Conservation (phyloP, 176 grass and related monocot species). For the Coix lacrymajobi region DNA sequence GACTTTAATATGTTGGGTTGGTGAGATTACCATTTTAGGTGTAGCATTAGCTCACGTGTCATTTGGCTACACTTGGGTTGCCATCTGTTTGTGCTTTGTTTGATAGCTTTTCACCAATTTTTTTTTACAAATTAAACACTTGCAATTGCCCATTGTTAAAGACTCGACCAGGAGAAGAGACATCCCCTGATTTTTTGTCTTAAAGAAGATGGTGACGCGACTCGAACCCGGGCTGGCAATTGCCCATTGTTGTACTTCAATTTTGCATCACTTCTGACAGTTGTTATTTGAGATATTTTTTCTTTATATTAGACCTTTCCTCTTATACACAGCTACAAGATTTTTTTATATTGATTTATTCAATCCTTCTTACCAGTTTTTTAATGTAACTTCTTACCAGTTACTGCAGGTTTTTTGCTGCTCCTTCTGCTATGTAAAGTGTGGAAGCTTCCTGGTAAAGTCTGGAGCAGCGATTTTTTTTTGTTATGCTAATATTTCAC, state of each 20-base stretch:
- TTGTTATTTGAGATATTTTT: slow-evolving; percentile 9
- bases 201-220: no score
- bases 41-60: background rate
- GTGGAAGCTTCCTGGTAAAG: slow-evolving; percentile 83
- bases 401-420: slow-evolving; percentile 84
- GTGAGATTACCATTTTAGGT: background rate
- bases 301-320: background rate
- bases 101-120: background rate
- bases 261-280: slow-evolving; percentile 3
- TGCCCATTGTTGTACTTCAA: background rate
- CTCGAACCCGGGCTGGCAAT: no score
- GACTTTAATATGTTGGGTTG: no score
- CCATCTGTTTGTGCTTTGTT: slow-evolving; percentile 4
- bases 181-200: no score
- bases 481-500: slow-evolving; percentile 6
- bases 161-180: no score
- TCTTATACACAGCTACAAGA: background rate
- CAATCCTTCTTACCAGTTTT: background rate
- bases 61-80: background rate
- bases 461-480: background rate
- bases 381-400: slow-evolving; percentile 33
- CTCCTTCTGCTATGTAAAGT: slow-evolving; percentile 67
- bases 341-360: slow-evolving; percentile 18
- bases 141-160: no score
- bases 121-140: background rate